These are phyloP conservation scores for Acmispon strigosus DNA, from an alignment of 306 rosid species.

Conservation along the genomic window DNA sequence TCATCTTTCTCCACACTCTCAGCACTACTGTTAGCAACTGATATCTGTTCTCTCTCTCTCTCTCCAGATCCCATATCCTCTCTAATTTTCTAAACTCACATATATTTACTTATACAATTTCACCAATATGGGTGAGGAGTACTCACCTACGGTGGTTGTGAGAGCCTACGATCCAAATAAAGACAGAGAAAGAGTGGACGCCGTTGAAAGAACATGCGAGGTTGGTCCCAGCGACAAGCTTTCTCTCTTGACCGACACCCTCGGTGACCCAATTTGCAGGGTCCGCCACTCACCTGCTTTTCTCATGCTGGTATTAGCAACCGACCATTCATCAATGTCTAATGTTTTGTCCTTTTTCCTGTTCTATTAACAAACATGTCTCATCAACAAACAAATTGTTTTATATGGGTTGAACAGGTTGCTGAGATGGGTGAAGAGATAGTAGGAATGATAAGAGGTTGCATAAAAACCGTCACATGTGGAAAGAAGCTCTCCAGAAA, in stretches of 20 bases:
- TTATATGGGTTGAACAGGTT: slow-evolving; percentile 34
- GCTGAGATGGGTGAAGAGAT: slow-evolving; percentile 67
- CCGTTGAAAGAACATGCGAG: slow-evolving; percentile 71
- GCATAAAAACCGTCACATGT: slow-evolving; percentile 87
- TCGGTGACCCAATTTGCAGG: slow-evolving; percentile 93
- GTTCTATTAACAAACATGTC: not conserved
- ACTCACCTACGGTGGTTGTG: slow-evolving; percentile 9
- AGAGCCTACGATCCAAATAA: slow-evolving; percentile 45
- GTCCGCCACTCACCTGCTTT: slow-evolving; percentile 94
- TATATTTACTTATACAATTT: not conserved
- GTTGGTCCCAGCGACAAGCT: slow-evolving; percentile 74
- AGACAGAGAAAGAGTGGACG: slow-evolving; percentile 54
- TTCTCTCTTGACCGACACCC: slow-evolving; percentile 74
- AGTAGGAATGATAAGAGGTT: slow-evolving; percentile 89
- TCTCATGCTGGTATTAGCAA: slow-evolving; percentile 64
- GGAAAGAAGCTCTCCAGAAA: slow-evolving; percentile 54
- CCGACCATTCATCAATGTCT: not conserved
- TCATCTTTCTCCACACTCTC: not conserved
- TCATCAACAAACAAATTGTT: no score
- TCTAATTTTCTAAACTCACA: no score
- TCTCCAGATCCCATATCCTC: no score
- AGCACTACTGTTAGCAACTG: no score
- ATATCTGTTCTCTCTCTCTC: no score
- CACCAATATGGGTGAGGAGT: slow-evolving; percentile 19
- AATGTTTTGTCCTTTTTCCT: not conserved